Base-by-base conservation (phyloP, 352 stramenopile genomes). In the Pythium vanterpoolii region DNA sequence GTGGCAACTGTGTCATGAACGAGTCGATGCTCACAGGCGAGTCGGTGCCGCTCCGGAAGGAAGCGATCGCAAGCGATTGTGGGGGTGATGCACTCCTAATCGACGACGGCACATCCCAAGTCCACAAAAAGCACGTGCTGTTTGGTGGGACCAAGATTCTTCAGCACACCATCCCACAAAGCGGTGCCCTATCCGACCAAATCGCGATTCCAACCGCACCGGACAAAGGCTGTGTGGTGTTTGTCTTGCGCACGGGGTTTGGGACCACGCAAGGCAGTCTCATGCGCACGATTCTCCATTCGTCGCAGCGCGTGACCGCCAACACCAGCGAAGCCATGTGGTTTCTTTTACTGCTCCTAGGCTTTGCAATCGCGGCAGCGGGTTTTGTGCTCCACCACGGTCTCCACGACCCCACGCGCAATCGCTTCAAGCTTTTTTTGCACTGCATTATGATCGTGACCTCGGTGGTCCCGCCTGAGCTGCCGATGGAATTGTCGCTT, bases 21-120 rank as follows among this genome's bases (percentile, higher is more conserved):
- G 96, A 99, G 74, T 94, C 96, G 11, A 97, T 98, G 78, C 77
- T 99, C 21, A 98, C 96, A 6, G 96, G 96, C 34, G 96, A 99
- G 69, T 97, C 85, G 7, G 77, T 98, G 13, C 93, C 95, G 6
- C 80, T 98, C 63, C 75, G 95, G 7, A 99, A 99, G 65, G 89
- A 97, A 64, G 74, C 62, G 4, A 50, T 90, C 1, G 4, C 73
- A 5, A 36, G 52, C 8, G 44, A 26, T 26, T 21, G 42, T 7
- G 36, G 13, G 0, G 13, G 23, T 18, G 42, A 60, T 5, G 23
- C 51, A 11, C 58, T 74, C 5, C 38, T 31, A 14, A 58, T 82
- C 0, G 68, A 82, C 21, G 67, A 78, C 10, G 67, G 62, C 13
- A 66, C 67, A 4, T 68, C 43, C 42, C 60, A 71, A 36, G 30